phyloP scores from a whole-genome alignment of 2,329 filamentous ascomycete species.

The Aspergillus candidus region DNA sequence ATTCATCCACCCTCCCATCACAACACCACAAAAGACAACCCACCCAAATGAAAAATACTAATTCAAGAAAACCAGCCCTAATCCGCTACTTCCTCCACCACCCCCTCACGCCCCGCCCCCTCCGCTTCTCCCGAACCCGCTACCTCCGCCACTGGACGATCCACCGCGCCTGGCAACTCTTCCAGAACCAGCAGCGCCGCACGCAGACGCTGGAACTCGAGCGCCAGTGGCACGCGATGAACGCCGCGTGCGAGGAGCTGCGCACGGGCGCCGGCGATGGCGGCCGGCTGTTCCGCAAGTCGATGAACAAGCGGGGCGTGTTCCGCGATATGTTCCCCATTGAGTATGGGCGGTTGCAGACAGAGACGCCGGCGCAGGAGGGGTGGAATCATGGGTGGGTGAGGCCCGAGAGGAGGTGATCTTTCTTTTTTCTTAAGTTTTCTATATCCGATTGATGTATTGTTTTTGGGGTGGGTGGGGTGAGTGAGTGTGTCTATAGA shows the following conservation, averaged over 20 bases:
- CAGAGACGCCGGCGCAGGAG: slow-evolving; percentile 68
- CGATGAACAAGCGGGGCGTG: slow-evolving; percentile 85
- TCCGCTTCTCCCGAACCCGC: slow-evolving; percentile 82
- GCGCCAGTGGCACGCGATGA: slow-evolving; percentile 76
- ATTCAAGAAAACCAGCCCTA: slow-evolving; percentile 41
- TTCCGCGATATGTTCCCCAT: slow-evolving; percentile 74
- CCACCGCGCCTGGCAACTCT: slow-evolving; percentile 88
- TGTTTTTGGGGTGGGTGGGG: too few species aligned
- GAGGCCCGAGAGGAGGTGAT: slow-evolving; percentile 39
- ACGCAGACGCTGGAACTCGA: slow-evolving; percentile 65
- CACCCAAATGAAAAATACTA: slow-evolving; percentile 15
- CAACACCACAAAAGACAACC: neutral
- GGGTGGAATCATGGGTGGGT: slow-evolving; percentile 97
- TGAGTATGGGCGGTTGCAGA: slow-evolving; percentile 71
- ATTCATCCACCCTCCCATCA: too few species aligned
- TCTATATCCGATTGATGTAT: neutral
- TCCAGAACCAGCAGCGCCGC: slow-evolving; percentile 62
- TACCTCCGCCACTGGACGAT: slow-evolving; percentile 97
- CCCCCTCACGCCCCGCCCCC: slow-evolving; percentile 63
- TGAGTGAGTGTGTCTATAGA: neutral
- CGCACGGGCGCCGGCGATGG: slow-evolving; percentile 47
- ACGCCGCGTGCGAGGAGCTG: slow-evolving; percentile 77
- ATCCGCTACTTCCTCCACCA: slow-evolving; percentile 68
- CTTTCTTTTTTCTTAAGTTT: neutral
- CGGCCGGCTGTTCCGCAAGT: slow-evolving; percentile 68